These are phyloP conservation scores for Boletus rex-veris DNA, from an alignment of 768 basidiomycete species.

Conservation along the genomic window DNA sequence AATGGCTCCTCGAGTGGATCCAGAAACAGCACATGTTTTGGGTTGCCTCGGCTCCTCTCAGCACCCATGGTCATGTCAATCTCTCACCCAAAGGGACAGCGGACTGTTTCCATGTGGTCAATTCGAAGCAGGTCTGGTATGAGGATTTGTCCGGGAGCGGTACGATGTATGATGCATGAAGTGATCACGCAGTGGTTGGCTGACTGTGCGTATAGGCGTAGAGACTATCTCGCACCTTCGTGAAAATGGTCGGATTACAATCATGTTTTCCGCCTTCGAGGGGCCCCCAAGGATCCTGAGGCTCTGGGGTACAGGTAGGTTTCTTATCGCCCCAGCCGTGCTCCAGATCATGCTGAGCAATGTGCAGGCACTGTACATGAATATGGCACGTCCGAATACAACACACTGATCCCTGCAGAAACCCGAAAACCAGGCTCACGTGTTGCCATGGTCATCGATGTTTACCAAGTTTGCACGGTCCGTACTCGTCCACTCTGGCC, in stretches of 20 bases:
- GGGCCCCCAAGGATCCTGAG: constrained; percentile 56
- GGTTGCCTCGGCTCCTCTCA: constrained; percentile 67
- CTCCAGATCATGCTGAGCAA: neutral
- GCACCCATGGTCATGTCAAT: constrained; percentile 55
- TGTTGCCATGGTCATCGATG: constrained; percentile 54
- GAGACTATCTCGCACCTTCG: constrained; percentile 61
- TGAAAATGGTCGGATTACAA: constrained; percentile 60
- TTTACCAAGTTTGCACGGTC: constrained; percentile 52
- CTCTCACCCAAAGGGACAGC: constrained; percentile 64
- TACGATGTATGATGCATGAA: constrained; percentile 26
- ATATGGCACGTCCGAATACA: constrained; percentile 59
- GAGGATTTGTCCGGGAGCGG: constrained; percentile 69
- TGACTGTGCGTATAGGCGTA: constrained; percentile 34
- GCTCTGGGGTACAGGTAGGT: constrained; percentile 53
- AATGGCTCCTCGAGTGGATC: constrained; percentile 55
- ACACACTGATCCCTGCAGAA: constrained; percentile 44
- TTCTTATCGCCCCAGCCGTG: neutral
- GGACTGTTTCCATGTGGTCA: constrained; percentile 58
- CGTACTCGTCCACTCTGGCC: constrained; percentile 11
- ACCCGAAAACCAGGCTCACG: constrained; percentile 56
- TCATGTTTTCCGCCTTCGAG: constrained; percentile 59
- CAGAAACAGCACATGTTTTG: constrained; percentile 64
- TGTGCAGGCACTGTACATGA: constrained; percentile 54
- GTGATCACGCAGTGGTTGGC: neutral
- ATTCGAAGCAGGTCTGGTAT: constrained; percentile 60